phyloP scores from a whole-genome alignment of 441 rosid species.

The Arabidopsis lyrata region DNA sequence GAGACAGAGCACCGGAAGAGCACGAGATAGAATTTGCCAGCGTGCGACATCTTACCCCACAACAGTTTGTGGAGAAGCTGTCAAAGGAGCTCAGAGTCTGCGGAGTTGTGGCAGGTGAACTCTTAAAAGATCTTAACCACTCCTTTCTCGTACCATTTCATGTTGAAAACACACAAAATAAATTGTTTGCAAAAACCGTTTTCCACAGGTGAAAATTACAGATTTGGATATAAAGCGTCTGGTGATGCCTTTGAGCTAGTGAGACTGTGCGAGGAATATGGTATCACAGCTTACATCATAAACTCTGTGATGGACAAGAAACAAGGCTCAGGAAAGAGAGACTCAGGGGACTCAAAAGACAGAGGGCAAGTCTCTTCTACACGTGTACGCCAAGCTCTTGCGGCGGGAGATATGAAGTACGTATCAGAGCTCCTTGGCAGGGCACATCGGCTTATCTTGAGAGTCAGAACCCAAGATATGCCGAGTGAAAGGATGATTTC shows the following conservation, averaged over 20 bases:
- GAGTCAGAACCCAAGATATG: constrained; percentile 39
- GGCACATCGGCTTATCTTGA: constrained; percentile 65
- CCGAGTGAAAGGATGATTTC: constrained; percentile 47
- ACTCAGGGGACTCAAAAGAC: constrained; percentile 56
- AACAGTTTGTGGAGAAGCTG: constrained; percentile 84
- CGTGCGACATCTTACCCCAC: constrained; percentile 81
- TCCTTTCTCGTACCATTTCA: not conserved
- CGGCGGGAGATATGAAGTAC: constrained; percentile 70
- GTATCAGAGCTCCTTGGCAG: constrained; percentile 86
- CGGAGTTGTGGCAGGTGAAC: constrained; percentile 86
- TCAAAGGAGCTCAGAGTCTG: constrained; percentile 69
- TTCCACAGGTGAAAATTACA: constrained; percentile 75
- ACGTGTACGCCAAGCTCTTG: constrained; percentile 81
- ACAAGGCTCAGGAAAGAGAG: constrained; percentile 49
- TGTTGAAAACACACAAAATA: not conserved
- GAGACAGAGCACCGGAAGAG: constrained; percentile 66
- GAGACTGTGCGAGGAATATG: constrained; percentile 71
- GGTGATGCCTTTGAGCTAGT: constrained; percentile 77
- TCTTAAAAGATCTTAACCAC: not conserved
- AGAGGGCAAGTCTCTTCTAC: constrained; percentile 92
- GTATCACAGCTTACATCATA: constrained; percentile 71
- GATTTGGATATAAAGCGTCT: constrained; percentile 86
- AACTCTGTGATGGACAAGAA: constrained; percentile 87
- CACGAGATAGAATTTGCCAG: constrained; percentile 68
- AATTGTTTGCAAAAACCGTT: not conserved